A percentile compares a stretch with the other conserved stretches of the same genome.
Conservation (phyloP, 176 grass and related monocot genomes). For the Eleusine indica region DNA sequence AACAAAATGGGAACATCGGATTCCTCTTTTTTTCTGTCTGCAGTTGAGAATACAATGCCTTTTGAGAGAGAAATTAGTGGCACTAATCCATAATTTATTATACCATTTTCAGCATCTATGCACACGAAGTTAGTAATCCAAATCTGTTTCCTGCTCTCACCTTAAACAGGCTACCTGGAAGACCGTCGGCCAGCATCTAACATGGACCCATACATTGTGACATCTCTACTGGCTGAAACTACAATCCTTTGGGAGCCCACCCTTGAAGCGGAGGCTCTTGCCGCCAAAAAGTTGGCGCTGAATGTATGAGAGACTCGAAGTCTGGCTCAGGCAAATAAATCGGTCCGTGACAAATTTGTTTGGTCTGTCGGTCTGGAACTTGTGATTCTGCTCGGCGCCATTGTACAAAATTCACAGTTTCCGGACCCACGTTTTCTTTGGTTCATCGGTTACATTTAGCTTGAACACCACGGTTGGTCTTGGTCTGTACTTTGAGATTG, state of each 20-base stretch:
- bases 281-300: slow-evolving; percentile 81
- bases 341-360: background rate
- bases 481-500: slow-evolving; percentile 22
- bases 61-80: background rate
- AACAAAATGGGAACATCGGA: too few species aligned
- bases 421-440: slow-evolving; percentile 15
- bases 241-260: slow-evolving; percentile 91
- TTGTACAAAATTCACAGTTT: slow-evolving; percentile 45
- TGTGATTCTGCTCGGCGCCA: background rate
- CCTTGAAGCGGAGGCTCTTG: slow-evolving; percentile 78
- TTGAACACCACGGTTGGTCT: slow-evolving; percentile 38
- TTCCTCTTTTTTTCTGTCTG: background rate
- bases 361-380: background rate
- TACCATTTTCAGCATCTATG: background rate
- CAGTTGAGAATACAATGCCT: background rate
- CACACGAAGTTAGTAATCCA: background rate
- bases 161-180: slow-evolving; percentile 81
- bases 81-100: background rate
- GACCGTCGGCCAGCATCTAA: slow-evolving; percentile 96
- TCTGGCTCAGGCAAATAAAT: slow-evolving; percentile 32
- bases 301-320: slow-evolving; percentile 58
- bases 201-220: slow-evolving; percentile 97
- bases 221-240: slow-evolving; percentile 78
- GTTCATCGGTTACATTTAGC: slow-evolving; percentile 17
- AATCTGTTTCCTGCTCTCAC: background rate